Evolutionary conservation across 306 rosid species (phyloP).

Genomic region (Inga leiocalycina): DNA sequence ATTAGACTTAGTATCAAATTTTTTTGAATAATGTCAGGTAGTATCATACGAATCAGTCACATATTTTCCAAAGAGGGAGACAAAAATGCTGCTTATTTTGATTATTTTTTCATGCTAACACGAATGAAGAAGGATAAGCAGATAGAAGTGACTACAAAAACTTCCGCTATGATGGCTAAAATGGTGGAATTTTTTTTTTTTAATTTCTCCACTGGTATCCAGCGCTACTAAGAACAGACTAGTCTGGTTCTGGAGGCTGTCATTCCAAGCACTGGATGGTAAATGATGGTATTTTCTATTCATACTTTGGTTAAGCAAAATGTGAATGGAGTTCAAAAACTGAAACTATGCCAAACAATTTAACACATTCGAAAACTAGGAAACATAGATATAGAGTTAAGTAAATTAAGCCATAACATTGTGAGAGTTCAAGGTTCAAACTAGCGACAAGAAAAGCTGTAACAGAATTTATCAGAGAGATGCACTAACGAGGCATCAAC

Average conservation of each 20-base stretch:
- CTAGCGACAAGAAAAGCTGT: background rate
- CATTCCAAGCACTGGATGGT: too few species aligned
- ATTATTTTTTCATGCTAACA: background rate
- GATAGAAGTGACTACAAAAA: background rate
- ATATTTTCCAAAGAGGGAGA: background rate
- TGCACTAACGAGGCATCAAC: background rate
- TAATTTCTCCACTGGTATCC: too few species aligned
- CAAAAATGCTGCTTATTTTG: background rate
- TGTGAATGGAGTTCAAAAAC: background rate
- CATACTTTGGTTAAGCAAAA: background rate
- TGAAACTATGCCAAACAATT: background rate
- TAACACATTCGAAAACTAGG: background rate
- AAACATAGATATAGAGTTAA: background rate
- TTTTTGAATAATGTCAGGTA: conserved; percentile 2
- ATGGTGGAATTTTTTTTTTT: background rate
- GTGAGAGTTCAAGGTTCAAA: background rate
- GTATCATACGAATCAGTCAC: conserved; percentile 13
- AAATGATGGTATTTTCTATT: background rate
- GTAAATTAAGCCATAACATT: background rate
- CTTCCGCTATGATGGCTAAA: background rate
- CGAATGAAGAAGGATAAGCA: background rate
- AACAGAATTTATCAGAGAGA: background rate
- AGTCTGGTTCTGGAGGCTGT: too few species aligned
- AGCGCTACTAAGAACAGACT: too few species aligned
- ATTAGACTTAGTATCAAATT: conserved; percentile 21